phyloP scores from a whole-genome alignment of 441 rosid genomes.

The Brassica hybrid region DNA sequence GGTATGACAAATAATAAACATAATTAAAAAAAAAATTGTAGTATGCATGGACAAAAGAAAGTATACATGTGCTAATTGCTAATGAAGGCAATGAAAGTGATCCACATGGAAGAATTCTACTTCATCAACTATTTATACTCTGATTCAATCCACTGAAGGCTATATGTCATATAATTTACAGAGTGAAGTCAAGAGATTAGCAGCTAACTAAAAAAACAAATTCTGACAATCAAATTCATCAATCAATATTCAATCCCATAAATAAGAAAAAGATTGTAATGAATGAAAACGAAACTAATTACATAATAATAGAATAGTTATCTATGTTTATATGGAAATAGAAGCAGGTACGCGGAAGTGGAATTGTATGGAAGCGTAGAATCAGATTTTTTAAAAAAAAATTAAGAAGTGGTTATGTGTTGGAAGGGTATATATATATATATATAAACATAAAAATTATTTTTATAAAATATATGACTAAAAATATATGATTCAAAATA shows the following conservation, averaged over 20 bases:
- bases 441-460: too few species aligned
- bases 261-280: not conserved
- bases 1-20: slow-evolving; percentile 29
- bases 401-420: too few species aligned
- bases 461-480: too few species aligned
- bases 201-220: not conserved
- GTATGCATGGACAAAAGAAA: slow-evolving; percentile 31
- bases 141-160: slow-evolving; percentile 27
- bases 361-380: too few species aligned
- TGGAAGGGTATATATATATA: too few species aligned
- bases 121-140: slow-evolving; percentile 40
- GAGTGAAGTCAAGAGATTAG: slow-evolving; percentile 9
- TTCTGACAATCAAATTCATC: slow-evolving; percentile 8
- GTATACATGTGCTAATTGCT: slow-evolving; percentile 40
- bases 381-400: too few species aligned
- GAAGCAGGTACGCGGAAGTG: too few species aligned
- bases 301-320: not conserved
- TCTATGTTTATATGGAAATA: too few species aligned
- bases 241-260: slow-evolving; percentile 12
- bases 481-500: too few species aligned
- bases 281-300: not conserved
- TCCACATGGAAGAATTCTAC: slow-evolving; percentile 45
- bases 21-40: not conserved
- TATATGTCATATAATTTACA: slow-evolving; percentile 20
- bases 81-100: slow-evolving; percentile 41